phyloP scores from a whole-genome alignment of 1,284 basidiomycete species.

The Puccinia triticina region DNA sequence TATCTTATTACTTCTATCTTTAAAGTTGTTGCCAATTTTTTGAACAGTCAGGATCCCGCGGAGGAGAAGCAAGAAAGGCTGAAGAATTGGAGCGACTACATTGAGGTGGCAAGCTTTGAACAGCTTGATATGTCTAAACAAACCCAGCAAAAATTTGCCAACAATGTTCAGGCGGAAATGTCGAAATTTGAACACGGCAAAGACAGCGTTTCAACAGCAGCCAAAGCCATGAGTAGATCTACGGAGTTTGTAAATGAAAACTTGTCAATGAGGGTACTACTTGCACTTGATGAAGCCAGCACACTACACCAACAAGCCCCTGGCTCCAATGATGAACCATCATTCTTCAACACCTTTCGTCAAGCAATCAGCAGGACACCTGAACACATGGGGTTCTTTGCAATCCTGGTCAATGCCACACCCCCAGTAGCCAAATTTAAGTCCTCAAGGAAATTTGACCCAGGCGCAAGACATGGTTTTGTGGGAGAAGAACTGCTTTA shows the following conservation, averaged over 20 bases:
- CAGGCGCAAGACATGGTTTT: slow-evolving; percentile 2
- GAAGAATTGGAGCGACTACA: slow-evolving; percentile 8
- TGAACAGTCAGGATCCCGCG: background rate
- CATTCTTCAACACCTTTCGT: background rate
- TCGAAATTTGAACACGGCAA: background rate
- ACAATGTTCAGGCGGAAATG: background rate
- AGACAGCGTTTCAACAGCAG: background rate
- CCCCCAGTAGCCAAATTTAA: slow-evolving; percentile 9
- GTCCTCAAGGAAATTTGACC: background rate
- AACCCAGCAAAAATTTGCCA: background rate
- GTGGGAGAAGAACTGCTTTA: background rate
- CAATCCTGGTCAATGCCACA: background rate
- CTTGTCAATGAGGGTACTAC: background rate
- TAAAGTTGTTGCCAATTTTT: slow-evolving; percentile 15
- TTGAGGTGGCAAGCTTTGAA: background rate
- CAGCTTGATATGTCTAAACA: background rate
- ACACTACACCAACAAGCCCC: background rate
- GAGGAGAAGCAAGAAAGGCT: background rate
- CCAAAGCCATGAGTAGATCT: background rate
- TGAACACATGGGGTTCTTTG: background rate
- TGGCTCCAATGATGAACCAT: background rate
- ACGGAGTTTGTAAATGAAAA: background rate
- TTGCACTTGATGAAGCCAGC: slow-evolving; percentile 15
- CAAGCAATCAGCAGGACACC: background rate
- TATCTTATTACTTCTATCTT: slow-evolving; percentile 9